A percentile compares a stretch with the other conserved stretches of the same genome.
Evolutionary conservation across 352 stramenopile species (phyloP).

Genomic region (Plasmopara viticola): DNA sequence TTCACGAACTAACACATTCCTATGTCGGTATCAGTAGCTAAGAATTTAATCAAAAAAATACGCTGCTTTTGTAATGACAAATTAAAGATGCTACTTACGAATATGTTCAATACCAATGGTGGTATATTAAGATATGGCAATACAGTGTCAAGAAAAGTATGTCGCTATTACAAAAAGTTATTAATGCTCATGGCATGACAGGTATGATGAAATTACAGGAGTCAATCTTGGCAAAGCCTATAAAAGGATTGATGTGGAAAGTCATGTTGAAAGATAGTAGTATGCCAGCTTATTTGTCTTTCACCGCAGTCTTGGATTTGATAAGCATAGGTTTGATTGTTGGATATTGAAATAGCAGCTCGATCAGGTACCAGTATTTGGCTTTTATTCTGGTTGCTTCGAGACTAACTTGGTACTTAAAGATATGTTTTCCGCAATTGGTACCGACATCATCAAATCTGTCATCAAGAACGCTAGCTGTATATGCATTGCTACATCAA

Average conservation of each 20-base stretch:
- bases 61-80: constrained; percentile 12
- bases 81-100: constrained; percentile 1
- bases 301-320: background rate
- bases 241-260: background rate
- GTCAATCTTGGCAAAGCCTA: background rate
- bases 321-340: background rate
- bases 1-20: background rate
- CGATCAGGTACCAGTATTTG: too few relatives aligned
- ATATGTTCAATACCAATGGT: constrained; percentile 11
- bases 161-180: background rate
- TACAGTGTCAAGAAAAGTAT: background rate
- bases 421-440: too few relatives aligned
- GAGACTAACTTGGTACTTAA: too few relatives aligned
- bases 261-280: background rate
- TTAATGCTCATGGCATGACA: background rate
- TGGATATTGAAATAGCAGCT: background rate
- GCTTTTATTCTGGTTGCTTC: too few relatives aligned
- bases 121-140: background rate
- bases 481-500: too few relatives aligned
- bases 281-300: background rate
- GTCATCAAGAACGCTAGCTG: too few relatives aligned
- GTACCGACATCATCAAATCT: too few relatives aligned
- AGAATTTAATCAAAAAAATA: constrained; percentile 9
- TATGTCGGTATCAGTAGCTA: background rate
- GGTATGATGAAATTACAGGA: background rate